Evolutionary conservation across 306 rosid genomes (phyloP).

Genomic region (Psophocarpus tetragonolobus): DNA sequence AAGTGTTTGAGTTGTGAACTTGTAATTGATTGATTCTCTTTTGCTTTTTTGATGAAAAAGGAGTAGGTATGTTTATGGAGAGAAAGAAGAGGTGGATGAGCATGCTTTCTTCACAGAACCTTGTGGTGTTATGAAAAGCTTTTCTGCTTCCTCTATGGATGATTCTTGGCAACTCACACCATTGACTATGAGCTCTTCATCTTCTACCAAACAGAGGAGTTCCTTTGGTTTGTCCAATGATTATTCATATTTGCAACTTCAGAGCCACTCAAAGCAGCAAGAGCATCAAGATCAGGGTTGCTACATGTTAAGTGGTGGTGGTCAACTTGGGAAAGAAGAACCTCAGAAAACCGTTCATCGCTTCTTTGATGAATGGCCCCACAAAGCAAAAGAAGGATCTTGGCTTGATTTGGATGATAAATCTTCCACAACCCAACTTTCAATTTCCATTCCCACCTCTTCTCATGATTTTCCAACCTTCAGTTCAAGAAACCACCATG

Average conservation of each 20-base stretch:
- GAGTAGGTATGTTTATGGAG: slow-evolving; percentile 61
- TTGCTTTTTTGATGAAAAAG: slow-evolving; percentile 26
- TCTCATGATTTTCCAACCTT: slow-evolving; percentile 61
- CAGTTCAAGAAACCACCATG: slow-evolving; percentile 54
- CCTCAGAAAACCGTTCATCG: slow-evolving; percentile 75
- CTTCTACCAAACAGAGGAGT: slow-evolving; percentile 58
- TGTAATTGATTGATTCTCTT: not conserved
- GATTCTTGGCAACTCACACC: slow-evolving; percentile 84
- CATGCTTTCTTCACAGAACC: slow-evolving; percentile 84
- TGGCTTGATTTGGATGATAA: slow-evolving; percentile 84
- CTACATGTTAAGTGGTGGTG: slow-evolving; percentile 25
- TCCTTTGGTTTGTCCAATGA: slow-evolving; percentile 52
- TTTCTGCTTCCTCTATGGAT: slow-evolving; percentile 61
- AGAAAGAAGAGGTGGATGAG: slow-evolving; percentile 72
- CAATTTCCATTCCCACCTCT: slow-evolving; percentile 78
- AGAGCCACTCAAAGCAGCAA: slow-evolving; percentile 48
- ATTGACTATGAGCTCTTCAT: slow-evolving; percentile 67
- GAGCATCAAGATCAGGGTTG: slow-evolving; percentile 44
- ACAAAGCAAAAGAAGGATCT: slow-evolving; percentile 58
- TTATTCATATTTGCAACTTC: slow-evolving; percentile 67
- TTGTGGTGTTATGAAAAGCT: slow-evolving; percentile 56
- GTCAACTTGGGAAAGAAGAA: slow-evolving; percentile 49
- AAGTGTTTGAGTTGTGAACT: not conserved
- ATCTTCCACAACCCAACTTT: slow-evolving; percentile 75
- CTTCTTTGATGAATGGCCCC: slow-evolving; percentile 91